A percentile compares a stretch with the other conserved stretches of the same genome.
Conservation (phyloP, 371 early-diverging fungal species). For the Mucor velutinosus region DNA sequence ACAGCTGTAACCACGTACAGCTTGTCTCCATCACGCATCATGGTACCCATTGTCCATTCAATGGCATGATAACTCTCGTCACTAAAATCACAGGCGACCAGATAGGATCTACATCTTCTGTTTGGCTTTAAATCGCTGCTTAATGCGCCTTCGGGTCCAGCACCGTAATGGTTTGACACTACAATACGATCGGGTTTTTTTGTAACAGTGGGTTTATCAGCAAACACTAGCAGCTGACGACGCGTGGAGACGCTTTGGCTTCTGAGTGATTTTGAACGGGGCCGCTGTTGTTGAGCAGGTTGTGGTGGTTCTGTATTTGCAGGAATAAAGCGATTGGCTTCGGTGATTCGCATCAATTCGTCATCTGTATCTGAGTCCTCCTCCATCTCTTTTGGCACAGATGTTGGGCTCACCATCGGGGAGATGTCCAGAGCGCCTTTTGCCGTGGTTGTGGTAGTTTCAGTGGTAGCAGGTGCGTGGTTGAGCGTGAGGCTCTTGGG, state of each 20-base stretch:
- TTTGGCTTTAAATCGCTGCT: constrained; percentile 3
- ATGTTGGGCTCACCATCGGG: not conserved
- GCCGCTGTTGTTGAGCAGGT: not conserved
- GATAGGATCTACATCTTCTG: constrained; percentile 25
- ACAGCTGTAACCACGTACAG: constrained; percentile 56
- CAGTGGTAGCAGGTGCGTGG: constrained; percentile 10
- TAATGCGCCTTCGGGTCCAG: constrained; percentile 23
- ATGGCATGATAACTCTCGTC: constrained; percentile 45
- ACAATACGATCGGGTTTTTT: constrained; percentile 24
- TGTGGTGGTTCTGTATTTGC: not conserved
- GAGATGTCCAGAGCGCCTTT: constrained; percentile 15
- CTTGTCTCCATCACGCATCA: constrained; percentile 59
- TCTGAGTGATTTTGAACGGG: constrained; percentile 10
- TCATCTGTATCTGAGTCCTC: constrained; percentile 21
- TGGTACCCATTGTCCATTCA: constrained; percentile 63
- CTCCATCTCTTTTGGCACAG: constrained; percentile 7
- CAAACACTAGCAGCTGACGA: constrained; percentile 30
- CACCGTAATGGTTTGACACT: constrained; percentile 27
- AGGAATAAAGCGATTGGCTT: constrained; percentile 37
- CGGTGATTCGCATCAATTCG: constrained; percentile 34
- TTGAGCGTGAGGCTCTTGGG: constrained; percentile 3
- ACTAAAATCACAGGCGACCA: constrained; percentile 51
- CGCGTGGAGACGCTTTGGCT: constrained; percentile 15
- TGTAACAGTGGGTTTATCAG: constrained; percentile 16
- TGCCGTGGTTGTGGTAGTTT: constrained; percentile 8